These are phyloP conservation scores for Trichoderma sp. DNA, from an alignment of 2,329 filamentous ascomycete genomes.

Conservation along the genomic window DNA sequence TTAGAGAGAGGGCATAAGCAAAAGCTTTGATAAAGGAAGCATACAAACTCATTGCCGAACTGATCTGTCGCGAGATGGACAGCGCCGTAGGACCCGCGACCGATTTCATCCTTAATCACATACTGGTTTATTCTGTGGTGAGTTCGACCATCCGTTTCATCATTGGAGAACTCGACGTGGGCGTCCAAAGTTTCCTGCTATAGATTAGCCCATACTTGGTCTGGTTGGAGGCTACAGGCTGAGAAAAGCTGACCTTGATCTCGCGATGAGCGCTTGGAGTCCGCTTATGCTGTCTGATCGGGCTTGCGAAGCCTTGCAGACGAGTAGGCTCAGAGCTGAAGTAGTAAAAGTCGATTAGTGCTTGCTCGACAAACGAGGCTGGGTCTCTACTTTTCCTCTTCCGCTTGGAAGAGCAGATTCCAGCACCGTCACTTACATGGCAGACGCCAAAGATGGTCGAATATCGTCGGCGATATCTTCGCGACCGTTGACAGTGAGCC, in stretches of 20 bases:
- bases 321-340: constrained; percentile 50
- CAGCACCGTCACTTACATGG: constrained; percentile 44
- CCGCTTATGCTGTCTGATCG: constrained; percentile 60
- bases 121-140: constrained; percentile 96
- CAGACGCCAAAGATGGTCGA: constrained; percentile 22
- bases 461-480: constrained; percentile 31
- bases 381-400: background rate
- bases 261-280: constrained; percentile 62
- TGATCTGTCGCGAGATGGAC: constrained; percentile 91
- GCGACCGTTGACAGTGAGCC: constrained; percentile 38
- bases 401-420: background rate
- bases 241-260: constrained; percentile 53
- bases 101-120: constrained; percentile 90
- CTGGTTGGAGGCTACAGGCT: background rate
- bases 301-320: constrained; percentile 52
- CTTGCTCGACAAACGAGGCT: background rate
- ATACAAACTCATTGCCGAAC: constrained; percentile 89
- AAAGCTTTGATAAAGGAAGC: constrained; percentile 37
- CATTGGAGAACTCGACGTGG: constrained; percentile 81
- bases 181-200: constrained; percentile 87
- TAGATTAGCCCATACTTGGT: constrained; percentile 25
- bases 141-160: constrained; percentile 77
- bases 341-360: background rate
- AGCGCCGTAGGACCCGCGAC: constrained; percentile 91
- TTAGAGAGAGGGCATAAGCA: background rate